phyloP scores from a whole-genome alignment of 768 basidiomycete species.

The Tricholoma matsutake region DNA sequence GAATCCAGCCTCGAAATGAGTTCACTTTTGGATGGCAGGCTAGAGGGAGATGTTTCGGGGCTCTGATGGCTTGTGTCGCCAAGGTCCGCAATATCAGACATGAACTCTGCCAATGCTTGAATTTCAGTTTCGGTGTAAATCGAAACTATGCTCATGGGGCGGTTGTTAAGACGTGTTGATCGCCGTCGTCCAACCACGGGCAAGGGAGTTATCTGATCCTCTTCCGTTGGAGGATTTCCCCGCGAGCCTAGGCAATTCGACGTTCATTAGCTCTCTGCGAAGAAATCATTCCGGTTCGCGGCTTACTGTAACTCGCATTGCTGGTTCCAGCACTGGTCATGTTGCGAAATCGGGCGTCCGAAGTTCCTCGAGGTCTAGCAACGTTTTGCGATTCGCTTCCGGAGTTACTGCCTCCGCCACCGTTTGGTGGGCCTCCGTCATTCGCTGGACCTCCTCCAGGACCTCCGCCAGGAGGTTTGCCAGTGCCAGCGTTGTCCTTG shows the following conservation, averaged over 20 bases:
- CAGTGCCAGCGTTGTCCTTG: conserved; percentile 33
- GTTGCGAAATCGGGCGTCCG: conserved; percentile 58
- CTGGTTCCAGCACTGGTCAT: conserved; percentile 22
- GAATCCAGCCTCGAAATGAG: conserved; percentile 7
- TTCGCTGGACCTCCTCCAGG: conserved; percentile 28
- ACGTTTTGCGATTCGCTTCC: conserved; percentile 30
- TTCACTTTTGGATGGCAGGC: neutral
- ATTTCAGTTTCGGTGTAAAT: conserved; percentile 48
- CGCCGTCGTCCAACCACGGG: conserved; percentile 19
- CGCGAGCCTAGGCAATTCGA: neutral
- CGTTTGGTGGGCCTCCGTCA: conserved; percentile 22
- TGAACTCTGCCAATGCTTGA: conserved; percentile 46
- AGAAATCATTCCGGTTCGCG: neutral
- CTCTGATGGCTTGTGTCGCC: neutral
- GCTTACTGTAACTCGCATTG: conserved; percentile 30
- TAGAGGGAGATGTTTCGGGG: neutral
- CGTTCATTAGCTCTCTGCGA: conserved; percentile 5
- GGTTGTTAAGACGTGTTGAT: conserved; percentile 24
- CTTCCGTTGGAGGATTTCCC: neutral
- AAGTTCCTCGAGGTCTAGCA: conserved; percentile 67
- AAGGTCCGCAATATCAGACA: conserved; percentile 29
- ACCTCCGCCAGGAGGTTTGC: conserved; percentile 32
- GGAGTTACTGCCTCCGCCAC: conserved; percentile 23
- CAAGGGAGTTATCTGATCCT: conserved; percentile 24
- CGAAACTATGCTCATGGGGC: conserved; percentile 43